phyloP scores from a whole-genome alignment of 345 rosid genomes.

The Salix brachista region DNA sequence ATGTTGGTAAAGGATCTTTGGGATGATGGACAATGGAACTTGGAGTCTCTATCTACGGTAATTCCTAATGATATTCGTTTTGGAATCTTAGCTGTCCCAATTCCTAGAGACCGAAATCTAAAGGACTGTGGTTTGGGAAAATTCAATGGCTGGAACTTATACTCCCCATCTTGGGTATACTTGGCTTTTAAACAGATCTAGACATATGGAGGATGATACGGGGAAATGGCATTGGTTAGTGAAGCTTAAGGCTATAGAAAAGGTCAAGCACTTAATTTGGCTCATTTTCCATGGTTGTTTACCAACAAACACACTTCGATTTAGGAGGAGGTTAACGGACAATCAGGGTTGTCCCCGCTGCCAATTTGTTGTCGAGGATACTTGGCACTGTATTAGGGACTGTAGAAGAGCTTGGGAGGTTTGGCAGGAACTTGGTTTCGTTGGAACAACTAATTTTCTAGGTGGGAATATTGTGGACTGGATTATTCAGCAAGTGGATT shows the following conservation, averaged over 20 bases:
- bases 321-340: background rate
- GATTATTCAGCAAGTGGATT: background rate
- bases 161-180: background rate
- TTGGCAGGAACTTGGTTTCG: background rate
- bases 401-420: background rate
- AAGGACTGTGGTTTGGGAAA: background rate
- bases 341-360: background rate
- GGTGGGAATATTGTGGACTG: background rate
- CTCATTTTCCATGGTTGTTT: background rate
- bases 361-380: background rate
- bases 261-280: background rate
- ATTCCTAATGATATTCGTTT: background rate
- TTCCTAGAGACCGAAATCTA: background rate
- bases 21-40: background rate
- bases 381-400: background rate
- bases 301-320: background rate
- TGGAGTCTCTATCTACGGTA: background rate
- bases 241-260: background rate
- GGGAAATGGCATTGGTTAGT: background rate
- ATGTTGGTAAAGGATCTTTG: background rate
- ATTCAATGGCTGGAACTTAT: background rate
- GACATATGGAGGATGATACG: background rate
- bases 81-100: background rate
- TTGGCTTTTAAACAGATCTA: background rate
- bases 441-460: background rate